phyloP scores from a whole-genome alignment of 2,329 filamentous ascomycete genomes.

The Paraphoma sp. region DNA sequence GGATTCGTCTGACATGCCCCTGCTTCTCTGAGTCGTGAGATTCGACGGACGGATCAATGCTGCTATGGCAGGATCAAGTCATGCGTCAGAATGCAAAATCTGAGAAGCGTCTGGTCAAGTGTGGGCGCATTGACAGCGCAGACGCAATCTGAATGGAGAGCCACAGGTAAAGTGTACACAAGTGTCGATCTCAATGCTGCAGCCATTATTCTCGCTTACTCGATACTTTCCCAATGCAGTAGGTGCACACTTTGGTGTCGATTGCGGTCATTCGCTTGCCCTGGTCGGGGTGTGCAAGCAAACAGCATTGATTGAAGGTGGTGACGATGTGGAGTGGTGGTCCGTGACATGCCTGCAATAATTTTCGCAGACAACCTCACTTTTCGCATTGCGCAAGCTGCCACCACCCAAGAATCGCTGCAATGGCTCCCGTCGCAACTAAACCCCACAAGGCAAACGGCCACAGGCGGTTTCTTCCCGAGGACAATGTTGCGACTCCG shows the following conservation, averaged over 20 bases:
- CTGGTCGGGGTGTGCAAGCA: conserved; percentile 19
- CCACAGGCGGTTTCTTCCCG: conserved; percentile 28
- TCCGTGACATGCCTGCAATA: conserved; percentile 36
- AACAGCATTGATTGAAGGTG: conserved; percentile 1
- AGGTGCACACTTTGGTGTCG: conserved; percentile 9
- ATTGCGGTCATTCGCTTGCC: conserved; percentile 23
- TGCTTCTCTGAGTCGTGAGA: background rate
- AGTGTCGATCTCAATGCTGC: background rate
- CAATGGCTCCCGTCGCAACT: conserved; percentile 39
- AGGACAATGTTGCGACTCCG: conserved; percentile 14
- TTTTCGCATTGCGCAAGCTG: conserved; percentile 29
- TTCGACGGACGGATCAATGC: background rate
- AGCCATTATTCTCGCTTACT: background rate
- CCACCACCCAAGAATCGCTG: conserved; percentile 15
- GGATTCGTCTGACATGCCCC: background rate
- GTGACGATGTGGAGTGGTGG: background rate
- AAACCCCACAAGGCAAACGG: conserved; percentile 27
- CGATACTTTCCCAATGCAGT: conserved; percentile 8
- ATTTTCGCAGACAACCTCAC: conserved; percentile 35
- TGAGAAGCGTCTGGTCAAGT: too few relatives aligned
- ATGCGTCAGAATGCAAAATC: too few relatives aligned
- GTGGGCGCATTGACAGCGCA: too few relatives aligned
- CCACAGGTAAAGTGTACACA: background rate
- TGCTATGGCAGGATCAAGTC: too few relatives aligned
- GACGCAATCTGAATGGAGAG: background rate